Percentiles rank a stretch among this genome's conserved stretches.
Evolutionary conservation across 768 basidiomycete genomes (phyloP).

Genomic region (Termitomyces sp.): DNA sequence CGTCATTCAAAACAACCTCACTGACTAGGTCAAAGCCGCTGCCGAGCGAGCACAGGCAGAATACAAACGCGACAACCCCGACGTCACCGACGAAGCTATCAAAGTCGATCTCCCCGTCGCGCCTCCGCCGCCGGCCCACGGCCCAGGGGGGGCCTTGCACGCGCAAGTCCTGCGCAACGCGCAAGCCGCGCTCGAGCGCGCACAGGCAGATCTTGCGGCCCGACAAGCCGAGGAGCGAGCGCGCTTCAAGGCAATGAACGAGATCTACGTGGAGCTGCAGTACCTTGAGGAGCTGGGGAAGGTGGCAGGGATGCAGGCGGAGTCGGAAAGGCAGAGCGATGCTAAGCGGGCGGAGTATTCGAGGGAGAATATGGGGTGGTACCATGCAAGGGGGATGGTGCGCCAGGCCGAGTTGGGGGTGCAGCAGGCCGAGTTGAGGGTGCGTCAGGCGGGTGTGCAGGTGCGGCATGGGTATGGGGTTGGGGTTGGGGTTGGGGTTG

Average conservation of each 20-base stretch:
- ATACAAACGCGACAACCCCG: slow-evolving; percentile 53
- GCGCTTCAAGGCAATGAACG: not conserved
- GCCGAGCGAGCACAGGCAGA: slow-evolving; percentile 62
- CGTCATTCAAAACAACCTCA: not conserved
- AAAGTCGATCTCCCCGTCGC: slow-evolving; percentile 57
- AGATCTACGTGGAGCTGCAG: not conserved
- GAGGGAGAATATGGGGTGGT: slow-evolving; percentile 6
- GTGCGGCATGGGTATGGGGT: not conserved
- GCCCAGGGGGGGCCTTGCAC: not conserved
- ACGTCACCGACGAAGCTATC: slow-evolving; percentile 52
- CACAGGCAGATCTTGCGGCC: not conserved
- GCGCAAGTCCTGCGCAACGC: slow-evolving; percentile 3
- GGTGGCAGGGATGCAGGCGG: not conserved
- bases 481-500: not conserved
- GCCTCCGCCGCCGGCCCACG: slow-evolving; percentile 18
- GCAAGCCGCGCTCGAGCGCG: slow-evolving; percentile 2
- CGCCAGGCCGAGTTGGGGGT: not conserved
- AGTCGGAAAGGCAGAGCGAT: not conserved
- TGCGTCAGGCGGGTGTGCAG: not conserved
- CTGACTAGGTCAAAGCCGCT: slow-evolving; percentile 56
- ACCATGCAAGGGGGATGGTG: not conserved
- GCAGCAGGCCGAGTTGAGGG: not conserved
- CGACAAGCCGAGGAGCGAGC: not conserved
- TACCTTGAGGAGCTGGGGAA: not conserved
- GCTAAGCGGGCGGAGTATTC: not conserved